Evolutionary conservation across 768 basidiomycete species (phyloP).

Genomic region (Candolleomyces efflorescens): DNA sequence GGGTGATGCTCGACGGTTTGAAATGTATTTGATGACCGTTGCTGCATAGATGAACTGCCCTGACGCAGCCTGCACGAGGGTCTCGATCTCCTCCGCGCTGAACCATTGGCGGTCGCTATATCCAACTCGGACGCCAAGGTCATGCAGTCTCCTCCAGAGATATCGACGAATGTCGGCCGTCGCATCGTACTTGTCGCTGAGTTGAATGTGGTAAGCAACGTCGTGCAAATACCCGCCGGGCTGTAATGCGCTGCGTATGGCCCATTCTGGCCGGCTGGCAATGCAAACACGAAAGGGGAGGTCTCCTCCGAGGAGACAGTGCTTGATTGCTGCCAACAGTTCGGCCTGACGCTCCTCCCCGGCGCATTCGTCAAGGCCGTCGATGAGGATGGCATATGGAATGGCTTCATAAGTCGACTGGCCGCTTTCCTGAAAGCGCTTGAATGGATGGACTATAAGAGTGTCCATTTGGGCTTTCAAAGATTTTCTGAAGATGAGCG

Average conservation of each 20-base stretch:
- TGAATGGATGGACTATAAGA: not conserved
- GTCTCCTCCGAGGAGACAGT: not conserved
- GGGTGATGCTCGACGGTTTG: not conserved
- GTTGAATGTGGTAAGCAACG: not conserved
- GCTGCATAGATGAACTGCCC: slow-evolving; percentile 8
- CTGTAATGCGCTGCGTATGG: not conserved
- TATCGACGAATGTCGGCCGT: not conserved
- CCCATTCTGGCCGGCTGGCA: slow-evolving; percentile 1
- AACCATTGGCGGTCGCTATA: not conserved
- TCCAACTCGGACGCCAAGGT: not conserved
- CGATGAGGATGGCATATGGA: slow-evolving; percentile 3
- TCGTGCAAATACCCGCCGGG: not conserved
- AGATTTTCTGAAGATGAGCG: not conserved
- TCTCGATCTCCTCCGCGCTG: not conserved
- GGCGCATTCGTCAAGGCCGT: slow-evolving; percentile 4
- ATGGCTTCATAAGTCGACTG: no score
- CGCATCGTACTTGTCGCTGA: not conserved
- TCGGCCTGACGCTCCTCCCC: not conserved
- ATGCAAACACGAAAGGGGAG: not conserved
- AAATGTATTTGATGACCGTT: not conserved
- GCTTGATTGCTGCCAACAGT: not conserved
- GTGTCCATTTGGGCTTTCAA: not conserved
- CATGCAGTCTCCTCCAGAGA: not conserved
- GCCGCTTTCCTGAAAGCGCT: not conserved
- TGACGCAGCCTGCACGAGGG: not conserved